phyloP scores from a whole-genome alignment of 805 yeast species.

The Maudiozyma turicensis region DNA sequence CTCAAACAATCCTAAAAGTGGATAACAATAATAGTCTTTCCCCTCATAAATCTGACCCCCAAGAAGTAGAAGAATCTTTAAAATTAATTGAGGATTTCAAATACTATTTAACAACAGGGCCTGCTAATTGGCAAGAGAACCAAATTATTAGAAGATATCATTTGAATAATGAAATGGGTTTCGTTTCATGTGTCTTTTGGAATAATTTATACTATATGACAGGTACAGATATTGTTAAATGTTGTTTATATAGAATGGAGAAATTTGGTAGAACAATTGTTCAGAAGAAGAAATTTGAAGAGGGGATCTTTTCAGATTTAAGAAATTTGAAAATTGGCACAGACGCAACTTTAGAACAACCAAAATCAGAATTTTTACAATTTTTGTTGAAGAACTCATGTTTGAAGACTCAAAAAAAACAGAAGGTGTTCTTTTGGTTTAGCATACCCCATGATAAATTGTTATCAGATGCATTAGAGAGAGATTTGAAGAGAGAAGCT shows the following conservation, averaged over 20 bases:
- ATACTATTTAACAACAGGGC: constrained; percentile 85
- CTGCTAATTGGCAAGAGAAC: constrained; percentile 84
- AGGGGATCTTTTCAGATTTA: constrained; percentile 87
- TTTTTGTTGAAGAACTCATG: constrained; percentile 81
- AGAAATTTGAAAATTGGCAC: constrained; percentile 77
- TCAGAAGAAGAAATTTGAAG: constrained; percentile 92
- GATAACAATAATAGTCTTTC: constrained; percentile 1
- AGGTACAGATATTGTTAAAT: constrained; percentile 92
- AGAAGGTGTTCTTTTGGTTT: constrained; percentile 94
- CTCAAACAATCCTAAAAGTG: constrained; percentile 13
- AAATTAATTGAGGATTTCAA: constrained; percentile 59
- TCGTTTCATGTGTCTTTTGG: constrained; percentile 90
- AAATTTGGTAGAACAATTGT: constrained; percentile 79
- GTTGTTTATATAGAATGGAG: constrained; percentile 78
- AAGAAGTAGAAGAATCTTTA: constrained; percentile 8
- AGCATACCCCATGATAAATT: constrained; percentile 89
- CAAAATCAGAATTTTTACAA: constrained; percentile 74
- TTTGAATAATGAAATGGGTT: constrained; percentile 80
- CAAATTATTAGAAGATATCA: constrained; percentile 82
- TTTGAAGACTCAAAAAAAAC: constrained; percentile 89
- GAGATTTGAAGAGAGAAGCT: constrained; percentile 77
- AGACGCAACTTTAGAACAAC: constrained; percentile 80
- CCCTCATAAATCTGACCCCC: not conserved
- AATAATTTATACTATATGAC: constrained; percentile 81
- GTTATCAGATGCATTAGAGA: constrained; percentile 86